Conservation (phyloP, 2,329 filamentous ascomycete species). For the Alternaria sp. region DNA sequence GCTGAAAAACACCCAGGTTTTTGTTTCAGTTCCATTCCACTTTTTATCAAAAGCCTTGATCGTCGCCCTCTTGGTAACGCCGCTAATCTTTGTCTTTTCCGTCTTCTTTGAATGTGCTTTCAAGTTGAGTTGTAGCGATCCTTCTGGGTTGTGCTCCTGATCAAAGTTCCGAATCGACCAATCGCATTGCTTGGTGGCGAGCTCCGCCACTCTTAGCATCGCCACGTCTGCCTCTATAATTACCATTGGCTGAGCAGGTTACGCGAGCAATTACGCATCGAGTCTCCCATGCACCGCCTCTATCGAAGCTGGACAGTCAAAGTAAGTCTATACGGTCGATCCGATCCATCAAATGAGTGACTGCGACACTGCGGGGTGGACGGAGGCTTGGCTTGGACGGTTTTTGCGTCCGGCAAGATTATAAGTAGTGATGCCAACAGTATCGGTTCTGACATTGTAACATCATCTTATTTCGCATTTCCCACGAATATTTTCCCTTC, state of each 20-base stretch:
- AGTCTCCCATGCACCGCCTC: conserved; percentile 6
- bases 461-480: not conserved
- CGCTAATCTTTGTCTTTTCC: not conserved
- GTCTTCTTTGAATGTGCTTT: not conserved
- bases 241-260: conserved; percentile 10
- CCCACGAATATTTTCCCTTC: not conserved
- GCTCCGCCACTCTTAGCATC: conserved; percentile 7
- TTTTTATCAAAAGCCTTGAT: not conserved
- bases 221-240: conserved; percentile 18
- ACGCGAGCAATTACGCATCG: conserved; percentile 11
- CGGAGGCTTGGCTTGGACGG: not conserved
- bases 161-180: not conserved
- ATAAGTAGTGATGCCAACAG: conserved; percentile 2
- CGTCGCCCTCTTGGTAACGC: not conserved
- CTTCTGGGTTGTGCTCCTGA: not conserved
- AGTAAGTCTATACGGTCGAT: not conserved
- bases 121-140: not conserved
- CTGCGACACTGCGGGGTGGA: not conserved
- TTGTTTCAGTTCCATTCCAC: not conserved
- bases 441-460: not conserved
- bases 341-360: conserved; percentile 5
- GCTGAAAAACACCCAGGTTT: not conserved
- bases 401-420: not conserved
- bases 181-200: conserved; percentile 5
- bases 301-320: not conserved